Evolutionary conservation across 169 alveolate species (phyloP).

Genomic region (Cryptosporidium felis): DNA sequence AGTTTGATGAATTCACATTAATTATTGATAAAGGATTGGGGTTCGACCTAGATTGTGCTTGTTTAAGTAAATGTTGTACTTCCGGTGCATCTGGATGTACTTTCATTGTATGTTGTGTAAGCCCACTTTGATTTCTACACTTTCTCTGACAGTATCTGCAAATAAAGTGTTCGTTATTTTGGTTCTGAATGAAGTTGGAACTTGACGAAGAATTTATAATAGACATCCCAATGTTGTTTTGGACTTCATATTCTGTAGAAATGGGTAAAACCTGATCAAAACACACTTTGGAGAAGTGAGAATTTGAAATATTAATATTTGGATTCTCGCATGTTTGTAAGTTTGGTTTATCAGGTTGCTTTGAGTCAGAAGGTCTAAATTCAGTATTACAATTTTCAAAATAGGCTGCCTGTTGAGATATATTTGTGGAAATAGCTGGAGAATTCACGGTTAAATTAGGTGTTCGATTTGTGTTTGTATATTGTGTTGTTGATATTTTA

Average conservation of each 20-base stretch:
- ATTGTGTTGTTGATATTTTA: not conserved
- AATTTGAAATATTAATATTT: not conserved
- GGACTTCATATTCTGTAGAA: constrained; percentile 20
- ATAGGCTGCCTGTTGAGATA: not conserved
- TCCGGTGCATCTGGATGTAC: constrained; percentile 72
- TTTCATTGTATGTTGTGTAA: constrained; percentile 70
- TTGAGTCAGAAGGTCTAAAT: not conserved
- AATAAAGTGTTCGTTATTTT: constrained; percentile 54
- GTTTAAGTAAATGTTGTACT: constrained; percentile 65
- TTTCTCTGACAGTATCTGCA: constrained; percentile 68
- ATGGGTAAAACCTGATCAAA: not conserved
- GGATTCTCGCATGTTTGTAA: constrained; percentile 13
- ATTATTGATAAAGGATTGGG: constrained; percentile 58
- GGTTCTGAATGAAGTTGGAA: constrained; percentile 6
- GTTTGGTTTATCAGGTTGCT: not conserved
- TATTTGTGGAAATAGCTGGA: constrained; percentile 18
- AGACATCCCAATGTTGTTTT: constrained; percentile 15
- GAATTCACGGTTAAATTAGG: constrained; percentile 7
- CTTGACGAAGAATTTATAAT: constrained; percentile 18
- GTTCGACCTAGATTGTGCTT: constrained; percentile 66
- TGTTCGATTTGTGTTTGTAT: constrained; percentile 1
- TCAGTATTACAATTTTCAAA: constrained; percentile 19
- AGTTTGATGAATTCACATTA: constrained; percentile 14
- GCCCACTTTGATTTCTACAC: constrained; percentile 70
- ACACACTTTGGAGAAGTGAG: constrained; percentile 2